Evolutionary conservation across 352 stramenopile genomes (phyloP), one percentile per base, ranked within the genome.

Genomic region (Globisporangium middletonii): DNA sequence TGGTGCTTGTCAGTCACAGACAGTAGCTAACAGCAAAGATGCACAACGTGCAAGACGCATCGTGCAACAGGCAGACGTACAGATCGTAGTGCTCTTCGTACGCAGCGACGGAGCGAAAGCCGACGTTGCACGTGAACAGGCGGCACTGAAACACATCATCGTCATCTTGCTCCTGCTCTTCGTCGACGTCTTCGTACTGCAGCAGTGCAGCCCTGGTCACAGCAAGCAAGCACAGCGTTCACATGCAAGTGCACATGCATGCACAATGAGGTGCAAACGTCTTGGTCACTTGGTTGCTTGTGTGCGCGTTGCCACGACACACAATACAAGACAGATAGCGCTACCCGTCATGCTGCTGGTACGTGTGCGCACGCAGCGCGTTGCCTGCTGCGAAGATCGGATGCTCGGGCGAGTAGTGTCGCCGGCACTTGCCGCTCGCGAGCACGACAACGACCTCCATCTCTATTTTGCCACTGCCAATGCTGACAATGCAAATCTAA

Each of bases 71-170:
- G 23, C 23, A 23, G 23, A 46, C 65, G 55, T 66, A 86, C 76
- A 86, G 71, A 50, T 83, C 72, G 57, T 86, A 86, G 60, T 86
- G 76, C 27, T 86, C 76, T 62, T 86, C 73, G 52, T 84, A 86
- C 3, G 65, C 69, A 19, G 55, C 59, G 37, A 79, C 43, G 18
- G 73, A 76, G n/a, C 64, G 62, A 53, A 84, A 86, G 13, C 35
- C 66, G 4, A 79, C 59, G 37, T 73, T 63, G 59, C 76, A 86
- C 44, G 70, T 72, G 42, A 71, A 61, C 38, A 86, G 59, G n/a
- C 64, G 64, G 49, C 76, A 86, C 23, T 60, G 66, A 30, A 86
- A 75, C 38, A 53, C 13, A 18, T 48, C 41, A 7, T 41, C 52
- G 56, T 52, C 38, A 7, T 63, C 46, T 11, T 33, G 43, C 11